phyloP scores from a whole-genome alignment of 371 early-diverging fungal genomes.

The Thermomucor indicae-seudaticae region DNA sequence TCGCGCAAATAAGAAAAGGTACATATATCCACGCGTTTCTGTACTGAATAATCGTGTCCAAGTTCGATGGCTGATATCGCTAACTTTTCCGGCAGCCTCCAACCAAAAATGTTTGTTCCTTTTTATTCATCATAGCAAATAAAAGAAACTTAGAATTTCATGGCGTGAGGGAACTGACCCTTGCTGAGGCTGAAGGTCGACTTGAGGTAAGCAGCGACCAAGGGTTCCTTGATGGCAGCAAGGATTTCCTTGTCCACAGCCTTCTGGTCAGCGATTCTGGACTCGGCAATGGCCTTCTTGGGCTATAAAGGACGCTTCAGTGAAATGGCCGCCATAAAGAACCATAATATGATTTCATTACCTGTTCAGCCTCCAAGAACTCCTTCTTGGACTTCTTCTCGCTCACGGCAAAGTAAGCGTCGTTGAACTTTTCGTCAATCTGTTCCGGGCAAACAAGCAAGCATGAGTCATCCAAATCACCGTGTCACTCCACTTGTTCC shows the following conservation, averaged over 20 bases:
- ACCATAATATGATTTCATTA: slow-evolving; percentile 8
- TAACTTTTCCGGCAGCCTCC: neutral
- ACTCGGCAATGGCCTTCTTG: slow-evolving; percentile 63
- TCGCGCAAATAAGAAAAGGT: no score
- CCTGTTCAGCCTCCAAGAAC: slow-evolving; percentile 79
- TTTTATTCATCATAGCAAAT: neutral
- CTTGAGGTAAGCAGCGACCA: slow-evolving; percentile 81
- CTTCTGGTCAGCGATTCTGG: slow-evolving; percentile 78
- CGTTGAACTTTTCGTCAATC: slow-evolving; percentile 81
- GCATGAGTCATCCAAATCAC: neutral
- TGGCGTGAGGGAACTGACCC: slow-evolving; percentile 91
- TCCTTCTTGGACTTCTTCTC: slow-evolving; percentile 76
- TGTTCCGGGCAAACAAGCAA: slow-evolving; percentile 7
- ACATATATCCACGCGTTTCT: no score
- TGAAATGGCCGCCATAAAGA: slow-evolving; percentile 4
- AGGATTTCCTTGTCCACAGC: slow-evolving; percentile 77
- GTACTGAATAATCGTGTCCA: no score
- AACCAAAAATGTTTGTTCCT: neutral
- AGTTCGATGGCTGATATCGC: neutral
- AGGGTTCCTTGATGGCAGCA: slow-evolving; percentile 77
- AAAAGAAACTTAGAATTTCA: slow-evolving; percentile 77
- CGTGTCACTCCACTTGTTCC: neutral
- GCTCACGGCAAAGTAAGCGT: slow-evolving; percentile 88
- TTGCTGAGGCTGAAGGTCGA: slow-evolving; percentile 86
- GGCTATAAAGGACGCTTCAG: slow-evolving; percentile 5